These are phyloP conservation scores for Pseudogymnoascus pannorum DNA, from an alignment of 2,329 filamentous ascomycete species.

Conservation along the genomic window DNA sequence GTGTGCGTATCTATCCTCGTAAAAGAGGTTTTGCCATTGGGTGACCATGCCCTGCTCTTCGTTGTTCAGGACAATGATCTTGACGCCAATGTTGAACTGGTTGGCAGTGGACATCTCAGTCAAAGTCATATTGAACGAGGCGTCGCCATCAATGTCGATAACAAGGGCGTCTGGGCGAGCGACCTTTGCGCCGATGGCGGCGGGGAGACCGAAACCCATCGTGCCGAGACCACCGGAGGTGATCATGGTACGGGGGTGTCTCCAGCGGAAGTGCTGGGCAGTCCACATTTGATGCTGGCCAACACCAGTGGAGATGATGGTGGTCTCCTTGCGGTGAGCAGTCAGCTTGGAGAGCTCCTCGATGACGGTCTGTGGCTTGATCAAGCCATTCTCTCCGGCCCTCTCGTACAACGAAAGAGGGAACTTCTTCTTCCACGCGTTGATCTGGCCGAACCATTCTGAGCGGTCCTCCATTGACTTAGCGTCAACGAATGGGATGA, in stretches of 20 bases:
- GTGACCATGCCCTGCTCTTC: conserved; percentile 98
- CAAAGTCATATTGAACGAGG: conserved; percentile 98
- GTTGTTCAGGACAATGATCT: conserved; percentile 92
- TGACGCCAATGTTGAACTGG: conserved; percentile 95
- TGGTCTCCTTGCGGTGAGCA: conserved; percentile 69
- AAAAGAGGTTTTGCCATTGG: conserved; percentile 97
- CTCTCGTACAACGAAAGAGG: conserved; percentile 76
- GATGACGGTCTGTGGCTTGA: conserved; percentile 92
- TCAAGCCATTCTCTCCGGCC: conserved; percentile 65
- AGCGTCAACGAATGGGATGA: conserved; percentile 64
- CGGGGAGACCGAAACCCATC: conserved; percentile 92
- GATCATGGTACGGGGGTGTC: conserved; percentile 85
- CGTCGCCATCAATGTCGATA: conserved; percentile 94
- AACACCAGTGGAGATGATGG: conserved; percentile 87
- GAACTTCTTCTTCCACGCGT: conserved; percentile 85
- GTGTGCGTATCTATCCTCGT: conserved; percentile 85
- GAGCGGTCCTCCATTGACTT: conserved; percentile 58
- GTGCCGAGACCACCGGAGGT: conserved; percentile 92
- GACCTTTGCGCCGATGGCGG: conserved; percentile 93
- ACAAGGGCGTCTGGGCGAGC: conserved; percentile 56
- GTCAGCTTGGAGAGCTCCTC: conserved; percentile 84
- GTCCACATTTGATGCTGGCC: conserved; percentile 99
- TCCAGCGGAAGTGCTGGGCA: conserved; percentile 94
- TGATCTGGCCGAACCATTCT: conserved; percentile 87
- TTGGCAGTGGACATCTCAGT: conserved; percentile 89